Conservation (phyloP, 495 filamentous ascomycete genomes). For the Umbilicaria muhlenbergii region DNA sequence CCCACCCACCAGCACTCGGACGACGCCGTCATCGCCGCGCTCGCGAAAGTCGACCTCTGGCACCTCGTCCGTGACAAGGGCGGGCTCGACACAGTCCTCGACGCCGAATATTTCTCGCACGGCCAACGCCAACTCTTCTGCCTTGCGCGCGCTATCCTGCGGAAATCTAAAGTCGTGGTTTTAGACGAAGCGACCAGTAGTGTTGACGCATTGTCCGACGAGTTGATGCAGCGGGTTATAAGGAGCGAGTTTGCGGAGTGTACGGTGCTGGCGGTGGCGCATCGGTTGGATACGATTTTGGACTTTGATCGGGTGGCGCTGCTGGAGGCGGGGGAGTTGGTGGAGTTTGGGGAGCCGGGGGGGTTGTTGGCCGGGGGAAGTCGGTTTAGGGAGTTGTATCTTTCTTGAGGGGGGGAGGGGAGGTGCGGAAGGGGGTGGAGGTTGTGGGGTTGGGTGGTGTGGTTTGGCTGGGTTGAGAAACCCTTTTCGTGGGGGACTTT, state of each 20-base stretch:
- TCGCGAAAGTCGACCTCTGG: conserved; percentile 34
- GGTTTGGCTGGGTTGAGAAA: no score
- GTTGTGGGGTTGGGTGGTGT: no score
- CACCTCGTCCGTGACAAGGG: conserved; percentile 32
- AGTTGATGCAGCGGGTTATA: conserved; percentile 42
- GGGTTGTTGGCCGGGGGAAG: conserved; percentile 8
- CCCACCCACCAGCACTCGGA: conserved; percentile 18
- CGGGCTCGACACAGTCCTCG: conserved; percentile 33
- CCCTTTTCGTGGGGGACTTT: no score
- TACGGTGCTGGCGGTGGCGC: conserved; percentile 47
- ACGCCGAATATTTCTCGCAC: conserved; percentile 34
- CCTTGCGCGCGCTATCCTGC: conserved; percentile 44
- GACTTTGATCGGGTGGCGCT: conserved; percentile 36
- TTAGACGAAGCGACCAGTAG: conserved; percentile 39
- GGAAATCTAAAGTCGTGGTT: conserved; percentile 28
- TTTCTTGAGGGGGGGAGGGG: no score
- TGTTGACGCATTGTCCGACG: conserved; percentile 40
- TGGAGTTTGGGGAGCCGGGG: conserved; percentile 29
- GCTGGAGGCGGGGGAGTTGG: conserved; percentile 28
- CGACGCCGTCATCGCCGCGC: conserved; percentile 26
- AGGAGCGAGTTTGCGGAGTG: conserved; percentile 37
- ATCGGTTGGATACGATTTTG: conserved; percentile 42
- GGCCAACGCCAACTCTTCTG: conserved; percentile 52
- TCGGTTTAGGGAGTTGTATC: conserved; percentile 9
- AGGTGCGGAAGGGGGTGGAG: no score